Evolutionary conservation across 1,139 yeast species (phyloP), one percentile per base, ranked within the genome.

Genomic region (Geotrichum candidum): DNA sequence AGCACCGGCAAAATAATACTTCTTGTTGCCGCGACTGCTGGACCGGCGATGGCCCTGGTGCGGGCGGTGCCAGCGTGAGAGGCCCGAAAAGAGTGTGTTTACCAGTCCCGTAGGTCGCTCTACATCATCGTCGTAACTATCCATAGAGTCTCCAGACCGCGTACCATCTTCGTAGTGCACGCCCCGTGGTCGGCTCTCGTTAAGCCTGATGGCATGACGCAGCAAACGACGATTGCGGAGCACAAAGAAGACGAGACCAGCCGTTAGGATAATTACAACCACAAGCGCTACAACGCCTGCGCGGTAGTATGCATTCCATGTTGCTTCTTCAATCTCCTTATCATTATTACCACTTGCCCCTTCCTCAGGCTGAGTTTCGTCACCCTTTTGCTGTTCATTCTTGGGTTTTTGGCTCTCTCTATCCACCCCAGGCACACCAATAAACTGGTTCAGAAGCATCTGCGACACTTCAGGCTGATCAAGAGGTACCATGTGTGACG

Each of bases 401-500:
- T 41, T 13, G 60, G 58, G 57, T 25, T 56, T 22, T 53, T 61
- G 56, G 18, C 51, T 51, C 33, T 58, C 62, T 6, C 11, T 18
- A 13, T 56, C 54, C 46, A 45, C 58, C 3, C 63, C 61, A 5
- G 65, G 65, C 45, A 63, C 56, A 7, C 56, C 60, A 41, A 63
- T 56, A 48, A 60, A 56, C 50, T 63, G 65, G 61, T 75, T 69
- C 52, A 77, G 62, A 71, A 94, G 77, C 38, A 92, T 90, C 67
- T 91, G 79, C 9, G 92, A 82, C 41, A 83, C 79, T 55, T 80
- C 84, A 0, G 96, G 90, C 60, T 83, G 75, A 71, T 94, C 98
- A 68, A 84, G 88, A 1, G 99, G 96, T 27, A 92, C 96, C 99
- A 94, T 94, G 72, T 94, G 99, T 3, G 96, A 87, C 0, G 96